Evolutionary conservation across 2,329 filamentous ascomycete genomes (phyloP).

Genomic region (Apiospora kogelbergensis): DNA sequence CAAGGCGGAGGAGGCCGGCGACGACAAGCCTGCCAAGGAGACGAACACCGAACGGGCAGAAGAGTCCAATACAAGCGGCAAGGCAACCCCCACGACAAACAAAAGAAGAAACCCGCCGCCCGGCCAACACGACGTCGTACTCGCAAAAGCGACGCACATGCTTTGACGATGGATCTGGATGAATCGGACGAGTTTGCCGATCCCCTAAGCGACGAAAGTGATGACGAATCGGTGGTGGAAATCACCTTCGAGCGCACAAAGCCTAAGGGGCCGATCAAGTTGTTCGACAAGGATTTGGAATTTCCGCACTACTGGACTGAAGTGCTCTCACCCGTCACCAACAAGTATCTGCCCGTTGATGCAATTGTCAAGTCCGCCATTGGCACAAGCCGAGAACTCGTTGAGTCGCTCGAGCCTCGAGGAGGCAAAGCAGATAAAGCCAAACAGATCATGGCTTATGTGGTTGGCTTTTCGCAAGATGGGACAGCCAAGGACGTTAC

Average conservation of each 20-base stretch:
- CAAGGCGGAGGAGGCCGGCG: conserved; percentile 75
- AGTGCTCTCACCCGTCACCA: conserved; percentile 77
- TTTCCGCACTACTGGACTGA: conserved; percentile 95
- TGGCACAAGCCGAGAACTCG: conserved; percentile 69
- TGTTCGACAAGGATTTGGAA: conserved; percentile 73
- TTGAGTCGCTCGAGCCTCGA: conserved; percentile 77
- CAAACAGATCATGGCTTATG: conserved; percentile 87
- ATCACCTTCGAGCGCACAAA: conserved; percentile 41
- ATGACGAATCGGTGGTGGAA: conserved; percentile 61
- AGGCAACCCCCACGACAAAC: conserved; percentile 35
- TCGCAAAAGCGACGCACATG: conserved; percentile 25
- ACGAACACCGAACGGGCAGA: conserved; percentile 16
- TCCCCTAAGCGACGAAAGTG: conserved; percentile 51
- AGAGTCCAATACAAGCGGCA: conserved; percentile 25
- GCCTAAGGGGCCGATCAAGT: conserved; percentile 41
- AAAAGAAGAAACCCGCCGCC: conserved; percentile 14
- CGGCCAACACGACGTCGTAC: conserved; percentile 24
- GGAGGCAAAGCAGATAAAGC: conserved; percentile 81
- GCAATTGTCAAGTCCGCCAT: conserved; percentile 68
- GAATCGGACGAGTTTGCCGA: conserved; percentile 49
- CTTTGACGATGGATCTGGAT: conserved; percentile 29
- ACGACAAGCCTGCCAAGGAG: conserved; percentile 39
- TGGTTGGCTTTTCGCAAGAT: conserved; percentile 79
- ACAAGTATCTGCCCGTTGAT: conserved; percentile 78
- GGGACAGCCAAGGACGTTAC: conserved; percentile 95